Base-by-base conservation (phyloP, 495 filamentous ascomycete genomes). In the Annulohypoxylon moriforme region DNA sequence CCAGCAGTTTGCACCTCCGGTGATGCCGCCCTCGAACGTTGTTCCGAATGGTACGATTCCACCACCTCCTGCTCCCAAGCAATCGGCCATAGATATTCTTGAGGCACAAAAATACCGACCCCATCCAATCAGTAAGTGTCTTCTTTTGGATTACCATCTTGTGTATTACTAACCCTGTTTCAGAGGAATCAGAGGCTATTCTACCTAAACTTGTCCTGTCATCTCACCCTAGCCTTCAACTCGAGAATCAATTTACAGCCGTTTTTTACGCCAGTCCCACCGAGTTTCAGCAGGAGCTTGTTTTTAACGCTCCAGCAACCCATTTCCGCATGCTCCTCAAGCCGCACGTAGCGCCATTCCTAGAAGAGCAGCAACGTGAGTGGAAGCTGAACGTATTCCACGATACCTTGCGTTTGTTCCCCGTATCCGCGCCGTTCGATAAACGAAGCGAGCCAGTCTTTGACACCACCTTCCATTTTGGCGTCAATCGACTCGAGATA, bases 301-400 rank as follows among this genome's bases (percentile, higher is more conserved):
- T 91, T 5, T 76, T 93, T 24, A 88, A 87, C 47, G 80, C 93
- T 9, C 89, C 90, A 0, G 67, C 84, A 1, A 85, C 82, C 9
- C 88, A 94, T 67, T 85, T 85, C 74, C 87, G 87, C 61, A 73
- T 94, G 33, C 90, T 92, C 60, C 83, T 95, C 50, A 82, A 83
- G 25, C 90, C 90, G 0, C 85, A 83, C 7, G 77, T 94, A 33
- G 84, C 87, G 1, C 64, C 85, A 20, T 82, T 82, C 33, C 56
- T 83, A 0, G 73, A 85, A 16, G 85, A 89, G 14, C 80, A 85
- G 24, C 81, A 86, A 53, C 86, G 90, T 53, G 85, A 89, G 62
- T 86, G 87, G 74, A 91, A 89, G 68, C 69, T 91, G 44, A 88
- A 92, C 71, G 89, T 93, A 49, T 80, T 84, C 1, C 79, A 85